Percentiles rank a stretch among this genome's conserved stretches.
These are phyloP conservation scores for Suillus occidentalis DNA, from an alignment of 768 basidiomycete species.

Conservation along the genomic window DNA sequence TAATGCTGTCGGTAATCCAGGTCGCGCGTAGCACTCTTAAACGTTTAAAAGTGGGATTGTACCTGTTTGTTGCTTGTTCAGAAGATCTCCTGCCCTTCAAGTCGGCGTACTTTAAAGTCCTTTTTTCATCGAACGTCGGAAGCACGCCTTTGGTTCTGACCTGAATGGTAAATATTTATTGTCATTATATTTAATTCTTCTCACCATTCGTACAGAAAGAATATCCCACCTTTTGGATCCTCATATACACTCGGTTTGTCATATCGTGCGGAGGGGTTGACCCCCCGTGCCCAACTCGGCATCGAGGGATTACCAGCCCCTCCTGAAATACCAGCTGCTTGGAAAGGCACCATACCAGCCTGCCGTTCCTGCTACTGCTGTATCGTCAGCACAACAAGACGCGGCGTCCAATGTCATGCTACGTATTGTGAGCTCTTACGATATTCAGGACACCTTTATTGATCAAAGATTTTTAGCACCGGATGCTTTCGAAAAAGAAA, in stretches of 20 bases:
- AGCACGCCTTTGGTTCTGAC: conserved; percentile 24
- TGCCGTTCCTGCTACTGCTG: conserved; percentile 15
- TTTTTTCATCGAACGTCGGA: conserved; percentile 38
- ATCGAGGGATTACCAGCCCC: conserved; percentile 30
- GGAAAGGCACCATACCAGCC: too few species aligned
- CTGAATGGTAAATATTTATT: conserved; percentile 22
- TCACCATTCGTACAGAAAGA: conserved; percentile 23
- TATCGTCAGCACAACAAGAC: conserved; percentile 4
- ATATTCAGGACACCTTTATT: neutral
- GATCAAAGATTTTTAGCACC: conserved; percentile 33
- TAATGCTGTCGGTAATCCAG: conserved; percentile 26
- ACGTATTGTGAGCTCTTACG: conserved; percentile 31
- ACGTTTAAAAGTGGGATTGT: conserved; percentile 40
- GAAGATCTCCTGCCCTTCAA: conserved; percentile 41
- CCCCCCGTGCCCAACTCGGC: conserved; percentile 34
- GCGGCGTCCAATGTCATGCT: conserved; percentile 32
- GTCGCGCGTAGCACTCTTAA: conserved; percentile 48
- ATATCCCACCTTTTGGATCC: conserved; percentile 34
- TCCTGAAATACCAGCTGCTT: conserved; percentile 6
- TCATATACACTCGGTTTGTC: conserved; percentile 29
- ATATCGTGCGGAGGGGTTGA: conserved; percentile 26
- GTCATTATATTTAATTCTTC: neutral
- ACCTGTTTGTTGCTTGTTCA: conserved; percentile 49
- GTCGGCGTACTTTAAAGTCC: conserved; percentile 50
- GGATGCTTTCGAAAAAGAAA: conserved; percentile 34